Percentiles rank a stretch among this genome's conserved stretches.
Evolutionary conservation across 78 protist genomes (phyloP).

Genomic region (Monocercomonoides exilis): DNA sequence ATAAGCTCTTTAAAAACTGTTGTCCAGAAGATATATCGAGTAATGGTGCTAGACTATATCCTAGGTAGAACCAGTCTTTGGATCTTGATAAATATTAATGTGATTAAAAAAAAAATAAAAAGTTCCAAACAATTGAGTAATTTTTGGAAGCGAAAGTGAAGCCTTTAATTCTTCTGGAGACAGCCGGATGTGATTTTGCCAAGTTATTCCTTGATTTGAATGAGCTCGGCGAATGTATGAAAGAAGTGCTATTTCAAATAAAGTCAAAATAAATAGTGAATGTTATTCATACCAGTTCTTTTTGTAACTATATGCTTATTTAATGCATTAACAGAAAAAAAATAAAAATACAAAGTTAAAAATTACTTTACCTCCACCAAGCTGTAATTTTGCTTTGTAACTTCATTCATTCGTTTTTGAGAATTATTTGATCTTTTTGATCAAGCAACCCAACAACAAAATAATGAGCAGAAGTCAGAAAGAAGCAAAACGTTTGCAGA

Average conservation of each 20-base stretch:
- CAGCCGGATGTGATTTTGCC: neutral
- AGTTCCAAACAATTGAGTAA: neutral
- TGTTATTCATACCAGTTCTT: too few relatives aligned
- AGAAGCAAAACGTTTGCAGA: too few relatives aligned
- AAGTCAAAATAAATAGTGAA: too few relatives aligned
- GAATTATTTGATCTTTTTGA: too few relatives aligned
- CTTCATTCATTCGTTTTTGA: too few relatives aligned
- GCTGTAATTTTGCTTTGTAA: too few relatives aligned
- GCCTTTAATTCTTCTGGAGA: neutral
- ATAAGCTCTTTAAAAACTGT: neutral
- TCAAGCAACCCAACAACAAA: too few relatives aligned
- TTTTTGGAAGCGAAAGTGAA: neutral
- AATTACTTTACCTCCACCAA: too few relatives aligned
- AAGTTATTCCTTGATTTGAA: neutral
- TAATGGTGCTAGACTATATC: neutral
- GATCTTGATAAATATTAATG: neutral
- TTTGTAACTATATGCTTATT: too few relatives aligned
- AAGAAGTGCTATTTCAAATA: neutral
- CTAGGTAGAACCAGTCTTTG: neutral
- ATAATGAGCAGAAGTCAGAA: too few relatives aligned
- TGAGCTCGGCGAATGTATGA: neutral
- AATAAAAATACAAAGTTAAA: too few relatives aligned
- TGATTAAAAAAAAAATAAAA: neutral
- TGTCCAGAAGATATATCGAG: neutral
- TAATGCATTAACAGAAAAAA: too few relatives aligned